A percentile compares a stretch with the other conserved stretches of the same genome.
These are phyloP conservation scores for Rosellinia necatrix DNA, from an alignment of 2,329 filamentous ascomycete genomes.

Conservation along the genomic window DNA sequence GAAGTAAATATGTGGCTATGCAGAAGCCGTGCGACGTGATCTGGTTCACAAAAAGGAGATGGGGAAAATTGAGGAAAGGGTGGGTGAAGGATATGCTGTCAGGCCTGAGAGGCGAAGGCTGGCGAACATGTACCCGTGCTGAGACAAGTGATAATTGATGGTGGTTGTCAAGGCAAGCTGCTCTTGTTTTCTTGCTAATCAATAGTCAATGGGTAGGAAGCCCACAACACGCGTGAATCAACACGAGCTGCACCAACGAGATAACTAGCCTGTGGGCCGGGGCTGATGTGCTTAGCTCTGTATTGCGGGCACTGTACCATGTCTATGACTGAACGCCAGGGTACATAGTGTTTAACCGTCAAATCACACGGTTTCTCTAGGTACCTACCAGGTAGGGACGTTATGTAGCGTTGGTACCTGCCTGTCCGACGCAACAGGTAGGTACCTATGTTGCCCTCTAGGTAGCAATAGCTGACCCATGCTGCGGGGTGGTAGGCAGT, in stretches of 20 bases:
- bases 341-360: no score
- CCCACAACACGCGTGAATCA: background rate
- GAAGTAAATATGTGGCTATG: conserved; percentile 2
- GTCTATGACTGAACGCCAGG: no score
- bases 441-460: background rate
- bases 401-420: background rate
- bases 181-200: background rate
- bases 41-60: conserved; percentile 7
- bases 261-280: background rate
- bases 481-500: no score
- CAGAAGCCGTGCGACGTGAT: conserved; percentile 5
- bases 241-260: background rate
- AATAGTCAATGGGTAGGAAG: no score
- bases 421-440: no score
- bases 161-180: background rate
- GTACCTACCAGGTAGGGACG: background rate
- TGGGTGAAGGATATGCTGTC: conserved; percentile 8
- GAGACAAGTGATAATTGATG: background rate
- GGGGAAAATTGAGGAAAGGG: conserved; percentile 1
- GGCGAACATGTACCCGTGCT: background rate
- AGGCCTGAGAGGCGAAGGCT: conserved; percentile 6
- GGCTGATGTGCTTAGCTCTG: background rate
- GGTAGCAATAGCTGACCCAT: background rate
- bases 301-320: no score
- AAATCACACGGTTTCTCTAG: no score